phyloP scores from a whole-genome alignment of 2,329 filamentous ascomycete species.

The Colletotrichum sp. region DNA sequence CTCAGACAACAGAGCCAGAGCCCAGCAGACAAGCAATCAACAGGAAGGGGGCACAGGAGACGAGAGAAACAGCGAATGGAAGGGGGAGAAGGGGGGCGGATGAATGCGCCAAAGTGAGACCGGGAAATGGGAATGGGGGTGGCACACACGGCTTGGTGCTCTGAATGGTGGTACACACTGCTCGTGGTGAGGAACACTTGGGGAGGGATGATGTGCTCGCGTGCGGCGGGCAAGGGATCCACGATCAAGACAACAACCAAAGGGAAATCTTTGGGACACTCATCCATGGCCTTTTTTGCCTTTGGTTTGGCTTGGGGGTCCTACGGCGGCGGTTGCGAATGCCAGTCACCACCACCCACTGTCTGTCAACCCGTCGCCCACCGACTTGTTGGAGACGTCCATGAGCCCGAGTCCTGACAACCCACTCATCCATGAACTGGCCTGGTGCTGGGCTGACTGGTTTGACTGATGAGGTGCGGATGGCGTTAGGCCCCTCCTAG shows the following conservation, averaged over 20 bases:
- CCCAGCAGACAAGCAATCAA: not conserved
- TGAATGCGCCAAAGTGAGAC: conserved; percentile 11
- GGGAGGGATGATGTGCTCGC: conserved; percentile 18
- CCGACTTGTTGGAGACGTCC: not conserved
- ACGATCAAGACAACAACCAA: not conserved
- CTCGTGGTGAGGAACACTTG: not conserved
- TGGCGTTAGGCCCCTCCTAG: conserved; percentile 8
- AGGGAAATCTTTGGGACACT: not conserved
- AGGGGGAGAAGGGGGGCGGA: conserved; percentile 2
- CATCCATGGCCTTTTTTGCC: not conserved
- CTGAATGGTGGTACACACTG: not conserved
- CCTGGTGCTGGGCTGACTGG: not conserved
- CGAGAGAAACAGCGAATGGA: not conserved
- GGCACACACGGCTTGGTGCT: not conserved
- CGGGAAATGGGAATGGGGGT: conserved; percentile 4
- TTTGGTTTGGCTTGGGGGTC: not conserved
- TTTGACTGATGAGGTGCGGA: conserved; percentile 8
- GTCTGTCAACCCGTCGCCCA: not conserved
- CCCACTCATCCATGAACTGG: conserved; percentile 9
- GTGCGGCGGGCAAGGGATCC: conserved; percentile 17
- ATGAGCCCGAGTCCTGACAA: conserved; percentile 4
- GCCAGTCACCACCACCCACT: not conserved
- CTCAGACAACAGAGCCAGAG: not conserved
- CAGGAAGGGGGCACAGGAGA: not conserved
- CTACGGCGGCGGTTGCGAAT: not conserved